Conservation (phyloP, 2,329 filamentous ascomycete species). For the Nothophoma quercina region DNA sequence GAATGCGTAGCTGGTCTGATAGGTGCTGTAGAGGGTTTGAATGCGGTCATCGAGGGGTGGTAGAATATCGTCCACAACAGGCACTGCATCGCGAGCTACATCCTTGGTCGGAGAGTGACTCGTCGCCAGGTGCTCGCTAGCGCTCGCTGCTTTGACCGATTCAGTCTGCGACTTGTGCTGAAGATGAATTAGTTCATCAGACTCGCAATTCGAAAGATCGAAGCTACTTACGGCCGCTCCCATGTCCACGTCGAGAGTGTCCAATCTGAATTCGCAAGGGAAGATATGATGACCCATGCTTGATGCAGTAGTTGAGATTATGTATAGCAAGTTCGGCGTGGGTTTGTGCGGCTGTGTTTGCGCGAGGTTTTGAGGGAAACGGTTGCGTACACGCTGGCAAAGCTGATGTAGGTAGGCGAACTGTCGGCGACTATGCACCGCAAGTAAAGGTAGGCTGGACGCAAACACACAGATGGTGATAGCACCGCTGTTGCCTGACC, state of each 20-base stretch:
- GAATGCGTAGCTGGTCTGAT: constrained; percentile 18
- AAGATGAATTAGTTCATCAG: too few relatives aligned
- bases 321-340: neutral
- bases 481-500: too few relatives aligned
- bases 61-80: neutral
- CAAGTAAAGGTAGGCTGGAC: too few relatives aligned
- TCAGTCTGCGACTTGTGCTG: too few relatives aligned
- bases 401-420: too few relatives aligned
- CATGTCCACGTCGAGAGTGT: neutral
- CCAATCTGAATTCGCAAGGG: neutral
- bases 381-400: neutral
- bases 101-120: too few relatives aligned
- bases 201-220: neutral
- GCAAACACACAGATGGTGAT: too few relatives aligned
- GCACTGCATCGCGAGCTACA: neutral
- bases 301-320: neutral
- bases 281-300: neutral
- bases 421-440: too few relatives aligned
- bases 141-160: too few relatives aligned
- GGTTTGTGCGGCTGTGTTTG: neutral
- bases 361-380: neutral
- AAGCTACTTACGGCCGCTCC: neutral
- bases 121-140: too few relatives aligned
- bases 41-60: constrained; percentile 5
- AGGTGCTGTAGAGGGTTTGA: constrained; percentile 19